Evolutionary conservation across 257 asterid genomes (phyloP).

Genomic region (Rhazya stricta): DNA sequence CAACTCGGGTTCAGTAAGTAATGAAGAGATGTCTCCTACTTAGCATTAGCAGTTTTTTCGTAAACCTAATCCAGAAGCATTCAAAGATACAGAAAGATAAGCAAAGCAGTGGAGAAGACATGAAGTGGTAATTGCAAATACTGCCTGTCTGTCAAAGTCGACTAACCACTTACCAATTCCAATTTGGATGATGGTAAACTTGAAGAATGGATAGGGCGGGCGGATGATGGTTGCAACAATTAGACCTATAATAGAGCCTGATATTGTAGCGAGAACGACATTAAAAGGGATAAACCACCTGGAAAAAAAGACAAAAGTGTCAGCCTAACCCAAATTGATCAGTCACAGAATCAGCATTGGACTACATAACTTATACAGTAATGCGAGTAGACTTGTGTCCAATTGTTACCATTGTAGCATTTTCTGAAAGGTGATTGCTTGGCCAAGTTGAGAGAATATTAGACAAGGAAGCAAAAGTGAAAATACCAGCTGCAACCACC

Average conservation of each 20-base stretch:
- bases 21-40: not conserved
- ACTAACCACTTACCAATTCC: constrained; percentile 63
- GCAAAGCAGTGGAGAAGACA: not conserved
- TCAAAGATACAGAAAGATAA: not conserved
- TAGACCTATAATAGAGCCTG: constrained; percentile 87
- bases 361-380: not conserved
- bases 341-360: not conserved
- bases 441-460: constrained; percentile 94
- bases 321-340: constrained; percentile 15
- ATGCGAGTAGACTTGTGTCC: not conserved
- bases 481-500: constrained; percentile 74
- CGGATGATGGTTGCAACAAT: constrained; percentile 58
- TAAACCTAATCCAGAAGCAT: not conserved
- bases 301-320: constrained; percentile 23
- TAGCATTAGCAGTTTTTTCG: not conserved
- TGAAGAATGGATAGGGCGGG: constrained; percentile 92
- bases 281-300: constrained; percentile 99
- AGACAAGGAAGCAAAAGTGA: constrained; percentile 95
- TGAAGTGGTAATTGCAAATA: not conserved
- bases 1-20: not conserved
- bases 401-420: constrained; percentile 66
- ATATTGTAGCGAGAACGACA: constrained; percentile 64
- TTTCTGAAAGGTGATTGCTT: constrained; percentile 71
- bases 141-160: not conserved
- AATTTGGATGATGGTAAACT: constrained; percentile 78